Evolutionary conservation across 129 eudicot species (phyloP).

Genomic region (Helianthus tuberosus): DNA sequence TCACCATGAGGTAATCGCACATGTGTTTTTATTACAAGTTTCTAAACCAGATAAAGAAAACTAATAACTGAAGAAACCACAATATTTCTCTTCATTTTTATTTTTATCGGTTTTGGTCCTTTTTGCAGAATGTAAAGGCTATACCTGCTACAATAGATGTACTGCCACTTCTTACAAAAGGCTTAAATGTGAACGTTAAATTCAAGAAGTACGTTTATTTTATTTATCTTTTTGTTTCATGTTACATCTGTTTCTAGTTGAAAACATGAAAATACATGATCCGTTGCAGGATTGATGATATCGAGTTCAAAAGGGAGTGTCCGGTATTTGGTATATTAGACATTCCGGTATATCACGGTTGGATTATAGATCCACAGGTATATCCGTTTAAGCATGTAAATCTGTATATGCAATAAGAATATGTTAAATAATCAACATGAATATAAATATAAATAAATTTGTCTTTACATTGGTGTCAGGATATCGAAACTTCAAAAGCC

Average conservation of each 20-base stretch:
- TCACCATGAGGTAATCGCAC: constrained; percentile 50
- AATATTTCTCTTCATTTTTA: background rate
- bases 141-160: constrained; percentile 83
- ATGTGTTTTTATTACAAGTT: constrained; percentile 14
- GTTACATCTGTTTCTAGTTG: background rate
- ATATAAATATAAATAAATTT: constrained; percentile 3
- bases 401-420: constrained; percentile 16
- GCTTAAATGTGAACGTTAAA: constrained; percentile 81
- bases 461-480: constrained; percentile 47
- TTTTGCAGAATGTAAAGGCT: constrained; percentile 71
- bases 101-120: constrained; percentile 8
- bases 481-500: constrained; percentile 63
- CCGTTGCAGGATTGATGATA: constrained; percentile 74
- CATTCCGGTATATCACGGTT: constrained; percentile 92
- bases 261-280: background rate
- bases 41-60: background rate
- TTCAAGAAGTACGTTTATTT: constrained; percentile 57
- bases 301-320: constrained; percentile 83
- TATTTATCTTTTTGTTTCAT: background rate
- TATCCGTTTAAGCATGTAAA: constrained; percentile 12
- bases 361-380: constrained; percentile 98
- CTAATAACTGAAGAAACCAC: no score
- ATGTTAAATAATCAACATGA: background rate
- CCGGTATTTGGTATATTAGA: constrained; percentile 83
- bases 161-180: constrained; percentile 83